Evolutionary conservation across 2,329 filamentous ascomycete genomes (phyloP).

Genomic region (Macrophomina pseudophaseolina): DNA sequence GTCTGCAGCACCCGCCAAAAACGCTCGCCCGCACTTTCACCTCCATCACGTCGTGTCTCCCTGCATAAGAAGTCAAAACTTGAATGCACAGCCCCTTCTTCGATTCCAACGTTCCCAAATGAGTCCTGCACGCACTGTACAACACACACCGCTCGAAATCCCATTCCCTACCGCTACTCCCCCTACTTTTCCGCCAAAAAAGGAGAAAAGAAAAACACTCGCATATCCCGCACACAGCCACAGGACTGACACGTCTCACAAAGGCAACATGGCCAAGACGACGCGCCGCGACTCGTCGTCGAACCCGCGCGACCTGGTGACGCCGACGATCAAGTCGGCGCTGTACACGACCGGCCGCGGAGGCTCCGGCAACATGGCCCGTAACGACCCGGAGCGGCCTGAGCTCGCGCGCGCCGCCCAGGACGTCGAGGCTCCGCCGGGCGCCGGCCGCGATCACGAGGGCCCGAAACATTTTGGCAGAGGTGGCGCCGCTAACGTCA

Average conservation of each 20-base stretch:
- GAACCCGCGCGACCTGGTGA: slow-evolving; percentile 67
- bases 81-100: neutral
- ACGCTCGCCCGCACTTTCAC: neutral
- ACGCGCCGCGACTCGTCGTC: slow-evolving; percentile 37
- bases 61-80: neutral
- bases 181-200: neutral
- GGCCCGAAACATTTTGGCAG: slow-evolving; percentile 71
- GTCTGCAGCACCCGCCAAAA: neutral
- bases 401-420: slow-evolving; percentile 77
- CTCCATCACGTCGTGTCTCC: neutral
- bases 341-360: slow-evolving; percentile 89
- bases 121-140: neutral
- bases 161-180: neutral
- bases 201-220: too few relatives aligned
- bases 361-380: slow-evolving; percentile 86
- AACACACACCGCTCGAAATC: neutral
- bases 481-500: slow-evolving; percentile 76
- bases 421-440: slow-evolving; percentile 69
- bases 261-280: slow-evolving; percentile 55
- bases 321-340: slow-evolving; percentile 81
- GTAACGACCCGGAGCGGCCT: slow-evolving; percentile 69
- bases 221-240: neutral
- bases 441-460: slow-evolving; percentile 56
- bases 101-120: neutral
- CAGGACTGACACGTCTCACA: neutral